Percentiles rank a stretch among this genome's conserved stretches.
These are phyloP conservation scores for Stephania japonica DNA, from an alignment of 164 flowering plant genomes.

Conservation along the genomic window DNA sequence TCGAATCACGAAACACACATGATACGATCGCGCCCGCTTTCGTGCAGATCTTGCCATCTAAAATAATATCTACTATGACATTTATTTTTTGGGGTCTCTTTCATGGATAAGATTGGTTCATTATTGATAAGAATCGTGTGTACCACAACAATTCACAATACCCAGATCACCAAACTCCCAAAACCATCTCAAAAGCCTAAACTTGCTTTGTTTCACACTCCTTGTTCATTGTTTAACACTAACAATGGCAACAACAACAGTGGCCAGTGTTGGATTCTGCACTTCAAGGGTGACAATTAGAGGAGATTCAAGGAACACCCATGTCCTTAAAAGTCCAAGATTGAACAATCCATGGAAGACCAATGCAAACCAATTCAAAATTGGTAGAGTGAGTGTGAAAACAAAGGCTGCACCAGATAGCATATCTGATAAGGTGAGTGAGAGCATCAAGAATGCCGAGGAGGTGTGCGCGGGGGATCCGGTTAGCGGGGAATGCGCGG, in stretches of 20 bases:
- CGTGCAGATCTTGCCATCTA: too few species aligned
- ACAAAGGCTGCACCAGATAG: conserved; percentile 19
- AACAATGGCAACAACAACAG: conserved; percentile 14
- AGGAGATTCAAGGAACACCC: conserved; percentile 27
- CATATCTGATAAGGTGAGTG: conserved; percentile 33
- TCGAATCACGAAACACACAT: background rate
- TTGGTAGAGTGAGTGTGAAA: conserved; percentile 21
- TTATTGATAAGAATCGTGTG: background rate
- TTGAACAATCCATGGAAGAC: conserved; percentile 40
- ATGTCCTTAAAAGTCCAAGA: conserved; percentile 12
- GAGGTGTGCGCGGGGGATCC: conserved; percentile 39
- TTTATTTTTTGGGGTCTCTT: background rate
- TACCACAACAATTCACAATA: background rate
- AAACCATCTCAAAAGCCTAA: background rate
- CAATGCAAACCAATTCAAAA: background rate
- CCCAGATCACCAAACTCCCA: conserved; percentile 6
- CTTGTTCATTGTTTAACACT: background rate
- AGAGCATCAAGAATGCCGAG: conserved; percentile 41
- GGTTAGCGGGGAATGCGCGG: conserved; percentile 50
- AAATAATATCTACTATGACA: background rate
- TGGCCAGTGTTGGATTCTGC: conserved; percentile 44
- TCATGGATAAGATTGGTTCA: background rate
- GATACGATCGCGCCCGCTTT: background rate
- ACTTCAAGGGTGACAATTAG: conserved; percentile 28
- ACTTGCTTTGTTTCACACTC: background rate